phyloP scores from a whole-genome alignment of 192 early-diverging fungal genomes.

The Obelidium mucronatum region DNA sequence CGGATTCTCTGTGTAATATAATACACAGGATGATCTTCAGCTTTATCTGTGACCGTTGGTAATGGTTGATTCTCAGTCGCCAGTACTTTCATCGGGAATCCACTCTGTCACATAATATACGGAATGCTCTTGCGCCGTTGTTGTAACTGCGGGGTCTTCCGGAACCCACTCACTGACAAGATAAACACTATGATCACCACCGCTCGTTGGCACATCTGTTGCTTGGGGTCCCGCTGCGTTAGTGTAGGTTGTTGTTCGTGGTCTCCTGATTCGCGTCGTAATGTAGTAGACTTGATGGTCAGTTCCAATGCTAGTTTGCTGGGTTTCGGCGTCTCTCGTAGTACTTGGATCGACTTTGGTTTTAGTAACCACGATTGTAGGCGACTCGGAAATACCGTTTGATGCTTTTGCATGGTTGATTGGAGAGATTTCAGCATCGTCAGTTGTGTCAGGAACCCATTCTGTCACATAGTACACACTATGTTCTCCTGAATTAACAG shows the following conservation, averaged over 20 bases:
- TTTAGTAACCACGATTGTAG: no score
- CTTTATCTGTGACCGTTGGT: not conserved
- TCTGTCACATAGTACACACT: constrained; percentile 22
- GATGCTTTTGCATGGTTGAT: constrained; percentile 1
- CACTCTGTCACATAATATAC: constrained; percentile 6
- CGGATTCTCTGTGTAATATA: constrained; percentile 1
- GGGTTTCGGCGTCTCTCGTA: not conserved
- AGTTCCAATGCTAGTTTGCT: not conserved
- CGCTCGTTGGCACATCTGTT: not conserved
- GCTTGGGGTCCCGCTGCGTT: no score
- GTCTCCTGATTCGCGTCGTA: not conserved
- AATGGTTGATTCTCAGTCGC: not conserved
- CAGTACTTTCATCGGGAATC: constrained; percentile 9
- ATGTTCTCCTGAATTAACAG: not conserved
- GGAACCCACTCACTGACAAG: constrained; percentile 13
- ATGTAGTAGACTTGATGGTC: constrained; percentile 4
- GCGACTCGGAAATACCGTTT: no score
- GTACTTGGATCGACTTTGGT: no score
- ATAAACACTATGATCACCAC: not conserved
- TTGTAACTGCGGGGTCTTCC: not conserved
- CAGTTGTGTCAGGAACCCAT: constrained; percentile 9
- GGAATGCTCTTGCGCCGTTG: not conserved
- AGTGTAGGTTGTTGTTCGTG: no score
- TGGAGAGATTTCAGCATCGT: no score
- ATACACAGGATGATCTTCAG: constrained; percentile 2